These are phyloP conservation scores for Lyophyllum semitale DNA, from an alignment of 768 basidiomycete genomes.

Conservation along the genomic window DNA sequence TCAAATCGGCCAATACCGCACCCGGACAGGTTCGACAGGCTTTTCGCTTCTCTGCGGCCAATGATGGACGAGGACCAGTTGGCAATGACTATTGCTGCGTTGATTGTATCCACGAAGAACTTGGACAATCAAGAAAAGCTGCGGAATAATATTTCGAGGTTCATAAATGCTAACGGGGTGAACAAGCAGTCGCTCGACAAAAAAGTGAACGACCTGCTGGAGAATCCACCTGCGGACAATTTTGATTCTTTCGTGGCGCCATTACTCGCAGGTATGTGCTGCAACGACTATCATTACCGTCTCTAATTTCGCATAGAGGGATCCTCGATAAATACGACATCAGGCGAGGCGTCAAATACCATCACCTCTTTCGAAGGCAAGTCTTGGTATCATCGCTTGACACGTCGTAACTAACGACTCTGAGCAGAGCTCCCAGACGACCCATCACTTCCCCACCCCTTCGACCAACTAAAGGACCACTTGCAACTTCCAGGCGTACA, in stretches of 20 bases:
- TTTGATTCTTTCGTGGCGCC: slow-evolving; percentile 7
- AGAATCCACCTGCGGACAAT: slow-evolving; percentile 13
- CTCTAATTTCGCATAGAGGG: neutral
- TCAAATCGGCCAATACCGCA: slow-evolving; percentile 6
- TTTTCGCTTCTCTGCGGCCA: slow-evolving; percentile 20
- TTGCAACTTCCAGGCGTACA: neutral
- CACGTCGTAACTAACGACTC: neutral
- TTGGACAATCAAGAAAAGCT: slow-evolving; percentile 1
- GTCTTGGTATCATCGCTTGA: neutral
- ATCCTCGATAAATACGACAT: neutral
- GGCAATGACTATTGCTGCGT: slow-evolving; percentile 19
- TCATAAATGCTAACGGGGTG: neutral
- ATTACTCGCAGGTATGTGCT: neutral
- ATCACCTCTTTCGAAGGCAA: neutral
- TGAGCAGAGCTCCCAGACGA: slow-evolving; percentile 1
- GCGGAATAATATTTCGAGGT: neutral
- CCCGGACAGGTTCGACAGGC: slow-evolving; percentile 19
- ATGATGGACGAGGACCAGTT: slow-evolving; percentile 21
- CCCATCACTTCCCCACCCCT: neutral
- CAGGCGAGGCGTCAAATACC: neutral
- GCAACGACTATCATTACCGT: neutral
- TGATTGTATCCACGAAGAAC: slow-evolving; percentile 16
- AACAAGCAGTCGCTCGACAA: slow-evolving; percentile 1
- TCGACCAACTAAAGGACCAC: neutral
- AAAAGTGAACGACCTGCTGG: slow-evolving; percentile 12